A percentile compares a stretch with the other conserved stretches of the same genome.
phyloP scores from a whole-genome alignment of 1,284 basidiomycete genomes.

The Volvariella surrecta region DNA sequence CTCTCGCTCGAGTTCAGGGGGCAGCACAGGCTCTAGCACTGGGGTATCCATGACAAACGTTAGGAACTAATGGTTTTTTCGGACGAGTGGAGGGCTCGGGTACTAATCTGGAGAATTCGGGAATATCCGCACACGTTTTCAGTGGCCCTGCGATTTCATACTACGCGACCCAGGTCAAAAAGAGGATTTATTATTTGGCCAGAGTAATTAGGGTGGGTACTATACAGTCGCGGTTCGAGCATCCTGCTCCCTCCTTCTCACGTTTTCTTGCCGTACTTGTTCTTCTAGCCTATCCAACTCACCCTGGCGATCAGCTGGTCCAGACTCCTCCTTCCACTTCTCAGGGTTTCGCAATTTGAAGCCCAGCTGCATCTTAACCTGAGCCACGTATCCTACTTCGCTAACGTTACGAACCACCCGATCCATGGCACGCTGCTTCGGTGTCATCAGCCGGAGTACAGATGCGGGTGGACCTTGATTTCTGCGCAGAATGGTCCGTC shows the following conservation, averaged over 20 bases:
- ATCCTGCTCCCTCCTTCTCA: slow-evolving; percentile 14
- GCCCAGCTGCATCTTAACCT: slow-evolving; percentile 41
- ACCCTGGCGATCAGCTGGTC: slow-evolving; percentile 24
- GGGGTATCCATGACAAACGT: no score
- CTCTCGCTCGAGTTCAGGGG: slow-evolving; percentile 13
- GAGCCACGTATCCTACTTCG: slow-evolving; percentile 57
- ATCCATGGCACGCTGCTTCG: slow-evolving; percentile 36
- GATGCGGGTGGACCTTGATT: slow-evolving; percentile 54
- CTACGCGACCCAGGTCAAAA: no score
- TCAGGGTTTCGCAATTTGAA: slow-evolving; percentile 37
- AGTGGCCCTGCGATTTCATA: no score
- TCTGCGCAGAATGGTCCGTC: slow-evolving; percentile 35
- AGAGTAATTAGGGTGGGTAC: no score
- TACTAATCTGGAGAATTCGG: no score
- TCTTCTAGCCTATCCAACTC: slow-evolving; percentile 27
- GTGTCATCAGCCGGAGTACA: slow-evolving; percentile 42
- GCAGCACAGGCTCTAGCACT: slow-evolving; percentile 9
- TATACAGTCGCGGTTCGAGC: no score
- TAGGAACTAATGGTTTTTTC: no score
- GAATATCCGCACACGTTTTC: no score
- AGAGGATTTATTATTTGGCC: no score
- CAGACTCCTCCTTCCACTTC: slow-evolving; percentile 37
- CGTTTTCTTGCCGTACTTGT: slow-evolving; percentile 31
- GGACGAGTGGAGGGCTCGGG: no score
- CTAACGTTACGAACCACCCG: slow-evolving; percentile 39